phyloP scores from a whole-genome alignment of 1,284 basidiomycete species.

The Cutaneotrichosporon sp. region DNA sequence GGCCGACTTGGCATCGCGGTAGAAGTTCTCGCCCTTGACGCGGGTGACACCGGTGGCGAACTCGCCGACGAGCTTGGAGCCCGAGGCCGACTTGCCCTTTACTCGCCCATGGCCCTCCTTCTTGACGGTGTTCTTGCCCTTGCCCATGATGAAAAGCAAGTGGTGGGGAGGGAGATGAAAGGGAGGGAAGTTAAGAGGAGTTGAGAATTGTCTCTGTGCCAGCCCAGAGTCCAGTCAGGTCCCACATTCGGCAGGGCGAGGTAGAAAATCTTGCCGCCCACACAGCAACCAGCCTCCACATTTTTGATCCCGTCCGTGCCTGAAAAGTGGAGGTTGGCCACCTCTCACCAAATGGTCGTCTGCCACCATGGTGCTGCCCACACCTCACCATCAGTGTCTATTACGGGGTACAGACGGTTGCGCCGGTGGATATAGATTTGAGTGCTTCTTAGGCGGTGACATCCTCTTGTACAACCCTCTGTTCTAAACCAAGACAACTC shows the following conservation, averaged over 20 bases:
- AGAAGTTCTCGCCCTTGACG: constrained; percentile 68
- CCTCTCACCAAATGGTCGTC: too few relatives aligned
- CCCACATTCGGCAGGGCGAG: background rate
- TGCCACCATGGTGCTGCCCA: too few relatives aligned
- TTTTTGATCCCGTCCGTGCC: background rate
- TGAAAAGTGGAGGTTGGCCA: background rate
- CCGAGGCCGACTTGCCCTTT: constrained; percentile 36
- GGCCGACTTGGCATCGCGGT: constrained; percentile 85
- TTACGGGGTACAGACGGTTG: too few relatives aligned
- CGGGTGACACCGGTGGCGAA: constrained; percentile 29
- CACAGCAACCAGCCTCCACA: background rate
- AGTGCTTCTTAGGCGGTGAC: too few relatives aligned
- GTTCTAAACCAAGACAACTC: too few relatives aligned
- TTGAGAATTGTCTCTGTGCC: too few relatives aligned
- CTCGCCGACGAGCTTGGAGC: constrained; percentile 27
- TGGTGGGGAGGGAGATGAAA: constrained; percentile 6
- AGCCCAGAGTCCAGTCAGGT: too few relatives aligned
- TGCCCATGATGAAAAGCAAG: constrained; percentile 41
- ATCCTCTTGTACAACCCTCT: too few relatives aligned
- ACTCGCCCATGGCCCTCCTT: constrained; percentile 38
- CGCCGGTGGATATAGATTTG: too few relatives aligned
- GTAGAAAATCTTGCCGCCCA: background rate
- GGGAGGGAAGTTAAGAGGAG: background rate
- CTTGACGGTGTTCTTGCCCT: constrained; percentile 53
- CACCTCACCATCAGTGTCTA: too few relatives aligned